A percentile compares a stretch with the other conserved stretches of the same genome.
These are phyloP conservation scores for Fusarium anthophilum DNA, from an alignment of 2,329 filamentous ascomycete genomes.

Conservation along the genomic window DNA sequence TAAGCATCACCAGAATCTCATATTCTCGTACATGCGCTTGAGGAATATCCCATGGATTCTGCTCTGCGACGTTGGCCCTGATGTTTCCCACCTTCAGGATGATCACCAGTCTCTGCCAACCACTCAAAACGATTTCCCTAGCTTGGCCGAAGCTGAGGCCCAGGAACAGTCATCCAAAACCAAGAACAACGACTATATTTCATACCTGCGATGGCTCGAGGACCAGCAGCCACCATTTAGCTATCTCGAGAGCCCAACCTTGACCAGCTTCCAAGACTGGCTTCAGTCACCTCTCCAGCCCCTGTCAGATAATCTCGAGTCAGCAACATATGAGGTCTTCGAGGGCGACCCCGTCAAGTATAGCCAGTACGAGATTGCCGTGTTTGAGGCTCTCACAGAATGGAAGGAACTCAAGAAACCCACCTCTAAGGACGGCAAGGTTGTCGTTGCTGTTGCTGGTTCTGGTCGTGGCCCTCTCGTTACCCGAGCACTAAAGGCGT, in stretches of 20 bases:
- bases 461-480: constrained; percentile 94
- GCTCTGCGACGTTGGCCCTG: constrained; percentile 69
- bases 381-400: constrained; percentile 81
- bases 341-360: constrained; percentile 99
- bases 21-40: constrained; percentile 71
- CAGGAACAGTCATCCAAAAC: constrained; percentile 47
- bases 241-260: constrained; percentile 59
- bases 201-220: constrained; percentile 87
- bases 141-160: constrained; percentile 69
- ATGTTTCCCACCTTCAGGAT: constrained; percentile 46
- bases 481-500: constrained; percentile 84
- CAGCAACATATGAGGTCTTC: constrained; percentile 97
- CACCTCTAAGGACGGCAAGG: constrained; percentile 72
- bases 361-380: constrained; percentile 89
- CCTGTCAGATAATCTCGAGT: constrained; percentile 94
- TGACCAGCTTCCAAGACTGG: constrained; percentile 84
- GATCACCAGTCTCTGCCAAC: constrained; percentile 39
- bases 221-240: constrained; percentile 75
- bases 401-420: constrained; percentile 79
- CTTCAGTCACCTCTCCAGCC: constrained; percentile 95
- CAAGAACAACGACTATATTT: constrained; percentile 62
- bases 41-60: constrained; percentile 71
- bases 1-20: constrained; percentile 68
- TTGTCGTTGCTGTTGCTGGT: constrained; percentile 91
- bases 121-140: constrained; percentile 70